Evolutionary conservation across 768 basidiomycete genomes (phyloP).

Genomic region (Melanogaster broomeanus): DNA sequence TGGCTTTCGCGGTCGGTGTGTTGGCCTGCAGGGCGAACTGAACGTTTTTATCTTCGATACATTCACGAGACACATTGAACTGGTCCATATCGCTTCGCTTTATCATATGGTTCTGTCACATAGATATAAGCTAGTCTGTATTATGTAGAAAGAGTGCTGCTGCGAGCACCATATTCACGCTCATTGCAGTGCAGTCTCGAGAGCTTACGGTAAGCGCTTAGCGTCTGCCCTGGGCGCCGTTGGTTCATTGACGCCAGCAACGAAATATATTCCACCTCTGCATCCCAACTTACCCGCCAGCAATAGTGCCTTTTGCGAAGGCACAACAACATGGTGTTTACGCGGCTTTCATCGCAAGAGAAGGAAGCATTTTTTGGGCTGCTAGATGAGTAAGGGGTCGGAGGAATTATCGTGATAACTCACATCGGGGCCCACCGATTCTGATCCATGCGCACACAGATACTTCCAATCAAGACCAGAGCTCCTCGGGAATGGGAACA

Average conservation of each 20-base stretch:
- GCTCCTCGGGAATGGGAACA: constrained; percentile 42
- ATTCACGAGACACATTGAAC: constrained; percentile 10
- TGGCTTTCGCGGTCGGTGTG: neutral
- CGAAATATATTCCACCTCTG: neutral
- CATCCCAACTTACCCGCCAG: too few species aligned
- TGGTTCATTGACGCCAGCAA: too few species aligned
- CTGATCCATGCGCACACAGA: constrained; percentile 35
- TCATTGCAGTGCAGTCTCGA: too few species aligned
- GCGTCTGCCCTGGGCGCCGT: too few species aligned
- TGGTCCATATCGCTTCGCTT: constrained; percentile 17
- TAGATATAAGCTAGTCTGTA: constrained; percentile 32
- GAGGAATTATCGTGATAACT: neutral
- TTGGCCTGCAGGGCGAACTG: too few species aligned
- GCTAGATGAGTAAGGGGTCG: constrained; percentile 66
- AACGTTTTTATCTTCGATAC: constrained; percentile 11
- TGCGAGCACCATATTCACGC: constrained; percentile 7
- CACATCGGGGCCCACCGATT: neutral
- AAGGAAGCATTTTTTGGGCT: constrained; percentile 83
- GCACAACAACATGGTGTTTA: constrained; percentile 61
- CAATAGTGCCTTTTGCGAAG: too few species aligned
- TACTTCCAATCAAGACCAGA: constrained; percentile 78
- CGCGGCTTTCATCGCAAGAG: constrained; percentile 63
- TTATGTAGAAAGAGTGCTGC: constrained; percentile 27
- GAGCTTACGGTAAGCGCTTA: too few species aligned
- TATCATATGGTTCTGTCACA: constrained; percentile 21